Evolutionary conservation across 2,329 filamentous ascomycete genomes (phyloP), one percentile per base, ranked within the genome.

Genomic region (Calonectria pseudoreteaudii): DNA sequence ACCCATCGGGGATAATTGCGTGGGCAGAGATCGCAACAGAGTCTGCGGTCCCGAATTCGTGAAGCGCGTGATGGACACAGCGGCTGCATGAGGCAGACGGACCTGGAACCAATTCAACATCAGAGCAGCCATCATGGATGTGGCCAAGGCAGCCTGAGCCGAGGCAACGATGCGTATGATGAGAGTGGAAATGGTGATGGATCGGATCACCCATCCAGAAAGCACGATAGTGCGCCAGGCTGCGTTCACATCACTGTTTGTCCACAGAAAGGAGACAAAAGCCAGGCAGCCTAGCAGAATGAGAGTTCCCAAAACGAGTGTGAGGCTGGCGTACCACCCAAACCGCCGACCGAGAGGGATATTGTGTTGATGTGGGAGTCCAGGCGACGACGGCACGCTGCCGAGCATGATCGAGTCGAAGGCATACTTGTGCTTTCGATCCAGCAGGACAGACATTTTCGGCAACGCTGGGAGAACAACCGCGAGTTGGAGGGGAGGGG

Each of bases 41-140:
- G 34, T 23, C 7, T 23, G 4, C 20, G 56, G 36, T 28, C 56
- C 56, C 6, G 14, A 18, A 18, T 41, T 62, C 26, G 56, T 28
- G 56, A 62, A 62, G 34, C 56, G 56, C 56, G 41, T 62, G 3
- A 62, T 7, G 5, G 56, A 62, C 14, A 62, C 56, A 11, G 56
- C 56, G 18, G 56, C 56, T 1, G 56, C 56, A 41, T 41, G 6
- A 7, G 56, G 56, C 3, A 62, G 34, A 9, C 56, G 34, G 14
- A 62, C 56, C 23, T 62, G 56, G 34, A 62, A 62, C 56, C 56
- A 62, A 30, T 62, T 62, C 36, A 62, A n/a, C 56, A 62, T 62
- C 13, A 62, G 23, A 9, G 56, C 36, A 10, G 56, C 36, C 7
- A 41, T 30, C 56, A 62, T 62, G 9, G 56, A 62, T 11, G 56